Conservation (phyloP, 108 stramenopile species). For the Discostella stelligeroides region DNA sequence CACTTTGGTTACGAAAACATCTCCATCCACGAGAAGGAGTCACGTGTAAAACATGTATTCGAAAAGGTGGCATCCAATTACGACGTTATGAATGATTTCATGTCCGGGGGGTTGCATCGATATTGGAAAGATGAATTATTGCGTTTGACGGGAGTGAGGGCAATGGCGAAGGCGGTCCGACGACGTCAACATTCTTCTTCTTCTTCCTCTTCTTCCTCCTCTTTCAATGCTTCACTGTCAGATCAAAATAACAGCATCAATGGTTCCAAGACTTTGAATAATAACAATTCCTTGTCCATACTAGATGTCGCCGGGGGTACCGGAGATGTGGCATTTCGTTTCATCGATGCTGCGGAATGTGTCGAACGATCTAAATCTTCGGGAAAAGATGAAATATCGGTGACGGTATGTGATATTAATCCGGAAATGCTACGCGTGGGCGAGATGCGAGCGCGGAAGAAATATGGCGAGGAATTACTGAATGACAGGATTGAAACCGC, state of each 20-base stretch:
- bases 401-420: conserved; percentile 98
- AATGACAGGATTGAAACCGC: conserved; percentile 27
- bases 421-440: conserved; percentile 95
- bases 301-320: conserved; percentile 99
- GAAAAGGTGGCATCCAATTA: conserved; percentile 88
- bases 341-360: conserved; percentile 77
- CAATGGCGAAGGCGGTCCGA: conserved; percentile 65
- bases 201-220: conserved; percentile 19
- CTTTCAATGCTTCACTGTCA: conserved; percentile 17
- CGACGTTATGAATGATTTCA: conserved; percentile 99
- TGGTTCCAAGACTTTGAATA: no score
- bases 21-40: conserved; percentile 72
- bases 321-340: conserved; percentile 97
- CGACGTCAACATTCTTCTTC: conserved; percentile 14
- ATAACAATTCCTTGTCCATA: conserved; percentile 42
- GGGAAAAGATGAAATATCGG: conserved; percentile 61
- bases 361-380: conserved; percentile 60
- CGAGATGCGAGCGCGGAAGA: conserved; percentile 62
- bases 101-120: conserved; percentile 94
- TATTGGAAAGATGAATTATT: conserved; percentile 98
- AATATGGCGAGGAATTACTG: conserved; percentile 59
- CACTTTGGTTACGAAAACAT: conserved; percentile 86
- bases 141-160: conserved; percentile 61
- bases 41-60: conserved; percentile 82
- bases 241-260: neutral